Base-by-base conservation (phyloP, 1,139 yeast species). In the Pneumocystis jirovecii region DNA sequence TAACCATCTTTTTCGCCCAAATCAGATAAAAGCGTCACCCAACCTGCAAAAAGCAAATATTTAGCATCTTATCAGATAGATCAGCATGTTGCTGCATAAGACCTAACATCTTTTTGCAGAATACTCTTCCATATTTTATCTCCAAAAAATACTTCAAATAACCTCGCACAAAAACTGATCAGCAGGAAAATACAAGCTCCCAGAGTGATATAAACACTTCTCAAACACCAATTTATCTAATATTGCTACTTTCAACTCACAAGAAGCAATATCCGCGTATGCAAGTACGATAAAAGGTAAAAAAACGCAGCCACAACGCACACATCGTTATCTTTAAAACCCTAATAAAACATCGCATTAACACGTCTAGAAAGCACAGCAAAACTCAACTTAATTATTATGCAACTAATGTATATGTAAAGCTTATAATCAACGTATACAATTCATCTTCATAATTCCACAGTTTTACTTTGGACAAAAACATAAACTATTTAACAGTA, bases 1-100 rank as follows among this genome's bases (percentile, higher is more conserved):
- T 82, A 82, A 61, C 76, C 76, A 15, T 77, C 74, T 17, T 25
- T 25, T 6, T 50, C 34, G 34, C 57, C 57, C 31, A 50, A 12
- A 70, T 79, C 81, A 29, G 85, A 82, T 66, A 82, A 78, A 45
- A 83, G 74, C 0, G 85, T 81, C 0, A 83, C 79, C 85, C 85
- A 83, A 1, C 31, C 57, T 50, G 34, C 34, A 7, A 31, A 31
- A 37, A 40, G 31, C 12, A 61, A 1, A 21, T 60, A 57, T 39
- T 3, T 37, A 25, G 40, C 8, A 34, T 12, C 45, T 21, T 34
- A 60, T 25, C n/a, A 29, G n/a, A 40, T 6, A 42, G 19, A 31
- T 31, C 56, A n/a, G 40, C 34, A 37, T 21, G 50, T 31, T 8
- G 39, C 37, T 25, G 21, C 10, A 39, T 12, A 25, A 39, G 29